Evolutionary conservation across 768 basidiomycete species (phyloP).

Genomic region (Collybia nuda): DNA sequence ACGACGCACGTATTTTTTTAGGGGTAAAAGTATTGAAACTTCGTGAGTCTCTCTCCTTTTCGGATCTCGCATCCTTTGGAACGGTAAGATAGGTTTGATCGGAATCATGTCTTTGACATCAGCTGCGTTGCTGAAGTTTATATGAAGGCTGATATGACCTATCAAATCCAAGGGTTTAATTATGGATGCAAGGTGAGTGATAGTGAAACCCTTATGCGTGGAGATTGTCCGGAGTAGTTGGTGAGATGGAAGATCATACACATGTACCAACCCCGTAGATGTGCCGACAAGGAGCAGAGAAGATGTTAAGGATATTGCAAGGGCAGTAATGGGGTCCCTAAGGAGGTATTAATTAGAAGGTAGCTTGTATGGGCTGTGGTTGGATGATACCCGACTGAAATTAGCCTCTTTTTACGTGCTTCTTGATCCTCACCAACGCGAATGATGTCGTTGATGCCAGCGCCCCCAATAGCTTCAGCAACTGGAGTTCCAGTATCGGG

Average conservation of each 20-base stretch:
- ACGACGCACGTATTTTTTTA: constrained; percentile 39
- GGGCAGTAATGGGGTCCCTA: constrained; percentile 71
- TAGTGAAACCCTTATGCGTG: constrained; percentile 62
- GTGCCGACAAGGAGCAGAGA: constrained; percentile 86
- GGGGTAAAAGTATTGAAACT: constrained; percentile 59
- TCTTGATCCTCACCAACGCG: constrained; percentile 56
- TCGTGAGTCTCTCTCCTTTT: constrained; percentile 72
- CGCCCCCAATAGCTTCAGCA: constrained; percentile 74
- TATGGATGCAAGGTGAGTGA: constrained; percentile 76
- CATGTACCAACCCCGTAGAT: constrained; percentile 63
- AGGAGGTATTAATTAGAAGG: constrained; percentile 4
- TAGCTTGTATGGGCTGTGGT: constrained; percentile 1
- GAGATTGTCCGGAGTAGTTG: constrained; percentile 84
- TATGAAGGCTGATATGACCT: constrained; percentile 67
- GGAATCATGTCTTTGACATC: constrained; percentile 60
- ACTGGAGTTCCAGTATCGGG: constrained; percentile 49
- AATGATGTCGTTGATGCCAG: constrained; percentile 68
- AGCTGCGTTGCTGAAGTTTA: constrained; percentile 36
- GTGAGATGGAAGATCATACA: constrained; percentile 89
- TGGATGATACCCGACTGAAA: constrained; percentile 62
- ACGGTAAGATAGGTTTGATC: constrained; percentile 62
- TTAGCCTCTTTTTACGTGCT: constrained; percentile 55
- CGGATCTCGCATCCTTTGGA: constrained; percentile 71
- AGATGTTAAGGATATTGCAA: constrained; percentile 77
- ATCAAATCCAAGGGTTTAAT: constrained; percentile 86